phyloP scores from a whole-genome alignment of 176 grass and related monocot genomes.

The Melocanna baccifera region DNA sequence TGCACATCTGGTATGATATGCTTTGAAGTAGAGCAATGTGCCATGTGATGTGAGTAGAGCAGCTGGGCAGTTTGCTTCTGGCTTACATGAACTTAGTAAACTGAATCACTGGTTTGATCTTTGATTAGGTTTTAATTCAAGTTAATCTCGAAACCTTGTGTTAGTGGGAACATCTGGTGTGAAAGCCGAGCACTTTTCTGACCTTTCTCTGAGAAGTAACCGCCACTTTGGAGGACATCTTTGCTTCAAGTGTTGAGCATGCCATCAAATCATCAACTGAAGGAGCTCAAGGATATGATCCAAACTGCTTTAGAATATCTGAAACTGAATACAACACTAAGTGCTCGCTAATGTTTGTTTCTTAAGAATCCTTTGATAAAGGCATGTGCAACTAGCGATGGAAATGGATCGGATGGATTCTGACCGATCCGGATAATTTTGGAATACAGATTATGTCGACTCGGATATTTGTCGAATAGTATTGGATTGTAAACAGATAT shows the following conservation, averaged over 20 bases:
- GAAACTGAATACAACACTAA: neutral
- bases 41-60: constrained; percentile 11
- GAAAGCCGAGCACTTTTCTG: neutral
- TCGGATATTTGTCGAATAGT: too few species aligned
- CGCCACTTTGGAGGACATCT: neutral
- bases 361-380: neutral
- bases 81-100: constrained; percentile 23
- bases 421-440: too few species aligned
- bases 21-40: constrained; percentile 23
- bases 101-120: neutral
- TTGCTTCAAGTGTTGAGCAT: constrained; percentile 35
- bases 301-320: neutral
- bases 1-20: neutral
- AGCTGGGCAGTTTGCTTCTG: constrained; percentile 27
- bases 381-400: neutral
- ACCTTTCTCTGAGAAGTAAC: constrained; percentile 8
- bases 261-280: constrained; percentile 15
- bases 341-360: constrained; percentile 1
- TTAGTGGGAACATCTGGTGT: constrained; percentile 19
- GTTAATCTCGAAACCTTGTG: neutral
- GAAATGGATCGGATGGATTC: too few species aligned
- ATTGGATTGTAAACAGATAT: too few species aligned
- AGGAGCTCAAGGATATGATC: neutral
- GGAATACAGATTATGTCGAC: too few species aligned
- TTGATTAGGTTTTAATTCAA: neutral